A percentile compares a stretch with the other conserved stretches of the same genome.
phyloP scores from a whole-genome alignment of 768 basidiomycete genomes.

The Boletus rubroflammeus region DNA sequence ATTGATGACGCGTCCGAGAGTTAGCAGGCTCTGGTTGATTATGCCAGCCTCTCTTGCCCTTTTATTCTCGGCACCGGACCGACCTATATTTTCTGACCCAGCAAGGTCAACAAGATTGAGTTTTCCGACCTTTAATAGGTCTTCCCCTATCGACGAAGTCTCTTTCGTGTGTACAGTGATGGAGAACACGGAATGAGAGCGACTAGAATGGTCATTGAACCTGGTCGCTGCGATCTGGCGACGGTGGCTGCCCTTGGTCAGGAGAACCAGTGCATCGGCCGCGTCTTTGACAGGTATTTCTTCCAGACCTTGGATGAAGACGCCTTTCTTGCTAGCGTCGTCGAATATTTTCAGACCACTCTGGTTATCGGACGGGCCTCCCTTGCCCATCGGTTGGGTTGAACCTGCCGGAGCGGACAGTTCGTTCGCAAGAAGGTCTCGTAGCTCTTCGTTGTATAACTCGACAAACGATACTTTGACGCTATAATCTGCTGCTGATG shows the following conservation, averaged over 20 bases:
- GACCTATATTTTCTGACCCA: slow-evolving; percentile 95
- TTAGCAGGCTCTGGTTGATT: slow-evolving; percentile 96
- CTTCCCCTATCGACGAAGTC: slow-evolving; percentile 70
- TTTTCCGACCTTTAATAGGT: slow-evolving; percentile 89
- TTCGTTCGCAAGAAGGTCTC: slow-evolving; percentile 86
- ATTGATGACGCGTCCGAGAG: slow-evolving; percentile 96
- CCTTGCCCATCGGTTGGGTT: slow-evolving; percentile 76
- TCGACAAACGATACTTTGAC: slow-evolving; percentile 95
- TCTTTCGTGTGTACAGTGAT: slow-evolving; percentile 93
- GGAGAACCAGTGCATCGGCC: slow-evolving; percentile 74
- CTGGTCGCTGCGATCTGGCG: slow-evolving; percentile 94
- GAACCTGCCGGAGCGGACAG: slow-evolving; percentile 62
- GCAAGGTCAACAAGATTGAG: slow-evolving; percentile 96
- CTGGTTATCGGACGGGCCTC: slow-evolving; percentile 46
- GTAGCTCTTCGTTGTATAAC: slow-evolving; percentile 96
- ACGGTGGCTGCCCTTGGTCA: slow-evolving; percentile 86
- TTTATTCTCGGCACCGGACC: slow-evolving; percentile 93
- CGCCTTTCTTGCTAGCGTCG: slow-evolving; percentile 81
- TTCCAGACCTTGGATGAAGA: slow-evolving; percentile 93
- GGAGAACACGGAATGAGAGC: slow-evolving; percentile 97
- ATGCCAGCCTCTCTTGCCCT: slow-evolving; percentile 95
- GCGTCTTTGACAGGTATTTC: slow-evolving; percentile 83
- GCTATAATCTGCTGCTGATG: slow-evolving; percentile 73
- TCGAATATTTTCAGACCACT: slow-evolving; percentile 87
- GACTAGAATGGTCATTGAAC: slow-evolving; percentile 96